Evolutionary conservation across 352 stramenopile species (phyloP).

Genomic region (Peronospora belbahrii): DNA sequence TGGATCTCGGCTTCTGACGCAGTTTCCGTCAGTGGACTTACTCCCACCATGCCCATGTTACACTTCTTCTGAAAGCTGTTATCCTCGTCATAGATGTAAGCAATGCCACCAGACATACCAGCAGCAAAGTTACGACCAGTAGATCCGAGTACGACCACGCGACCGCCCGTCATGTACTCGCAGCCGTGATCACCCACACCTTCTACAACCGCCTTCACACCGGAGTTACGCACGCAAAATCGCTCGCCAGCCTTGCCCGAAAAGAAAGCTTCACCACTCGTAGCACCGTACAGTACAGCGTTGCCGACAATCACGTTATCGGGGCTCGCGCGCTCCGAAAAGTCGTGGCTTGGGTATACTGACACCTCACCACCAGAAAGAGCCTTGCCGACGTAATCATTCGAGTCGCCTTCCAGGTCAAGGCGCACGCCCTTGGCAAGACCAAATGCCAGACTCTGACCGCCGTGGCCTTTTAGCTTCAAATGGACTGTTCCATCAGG

Average conservation of each 20-base stretch:
- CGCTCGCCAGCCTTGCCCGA: conserved; percentile 92
- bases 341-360: conserved; percentile 75
- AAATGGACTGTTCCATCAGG: conserved; percentile 91
- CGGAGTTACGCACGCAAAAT: conserved; percentile 95
- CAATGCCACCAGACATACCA: conserved; percentile 94
- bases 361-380: conserved; percentile 90
- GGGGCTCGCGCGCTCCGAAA: conserved; percentile 54
- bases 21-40: conserved; percentile 52
- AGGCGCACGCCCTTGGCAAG: conserved; percentile 91
- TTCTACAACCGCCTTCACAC: conserved; percentile 93
- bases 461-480: conserved; percentile 89
- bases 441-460: conserved; percentile 91
- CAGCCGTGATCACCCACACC: conserved; percentile 94
- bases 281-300: conserved; percentile 92
- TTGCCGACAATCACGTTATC: conserved; percentile 93
- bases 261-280: conserved; percentile 91
- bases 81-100: conserved; percentile 94
- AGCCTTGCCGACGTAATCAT: conserved; percentile 95
- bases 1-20: conserved; percentile 71
- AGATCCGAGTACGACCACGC: conserved; percentile 88
- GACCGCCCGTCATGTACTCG: conserved; percentile 98
- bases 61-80: conserved; percentile 88
- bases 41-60: conserved; percentile 94
- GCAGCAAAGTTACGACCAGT: conserved; percentile 95
- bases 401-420: conserved; percentile 89